A percentile compares a stretch with the other conserved stretches of the same genome.
Evolutionary conservation across 148 eudicot genomes (phyloP).

Genomic region (Vaccinium corymbosum): DNA sequence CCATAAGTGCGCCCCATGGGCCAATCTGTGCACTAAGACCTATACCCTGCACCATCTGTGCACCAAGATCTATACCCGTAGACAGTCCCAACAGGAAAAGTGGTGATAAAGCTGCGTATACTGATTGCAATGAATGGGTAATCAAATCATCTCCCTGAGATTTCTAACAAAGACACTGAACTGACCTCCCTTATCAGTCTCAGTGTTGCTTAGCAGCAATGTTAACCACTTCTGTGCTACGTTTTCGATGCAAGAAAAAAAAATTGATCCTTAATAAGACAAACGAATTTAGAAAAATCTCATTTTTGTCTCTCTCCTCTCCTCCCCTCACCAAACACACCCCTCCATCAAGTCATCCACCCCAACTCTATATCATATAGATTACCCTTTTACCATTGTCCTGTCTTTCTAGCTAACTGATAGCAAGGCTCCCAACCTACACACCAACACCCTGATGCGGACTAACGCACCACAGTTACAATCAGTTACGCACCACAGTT

Average conservation of each 20-base stretch:
- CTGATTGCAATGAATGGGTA: not conserved
- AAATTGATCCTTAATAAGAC: not conserved
- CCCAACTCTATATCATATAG: not conserved
- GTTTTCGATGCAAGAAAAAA: not conserved
- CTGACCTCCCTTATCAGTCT: not conserved
- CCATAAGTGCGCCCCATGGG: too few relatives aligned
- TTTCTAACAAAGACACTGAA: not conserved
- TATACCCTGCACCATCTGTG: too few relatives aligned
- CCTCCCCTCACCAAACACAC: not conserved
- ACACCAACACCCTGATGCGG: not conserved
- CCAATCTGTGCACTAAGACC: too few relatives aligned
- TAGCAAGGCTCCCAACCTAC: not conserved
- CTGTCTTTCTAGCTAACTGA: not conserved
- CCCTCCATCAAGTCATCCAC: not conserved
- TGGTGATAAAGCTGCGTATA: not conserved
- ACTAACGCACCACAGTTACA: not conserved
- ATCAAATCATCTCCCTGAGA: not conserved
- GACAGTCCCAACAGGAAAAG: too few relatives aligned
- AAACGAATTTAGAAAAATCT: not conserved
- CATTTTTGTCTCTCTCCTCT: not conserved
- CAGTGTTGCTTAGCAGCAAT: too few relatives aligned
- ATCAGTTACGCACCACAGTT: not conserved
- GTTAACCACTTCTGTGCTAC: not conserved
- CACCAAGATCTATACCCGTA: too few relatives aligned
- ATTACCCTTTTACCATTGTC: not conserved